Evolutionary conservation across 2,329 filamentous ascomycete species (phyloP).

Genomic region (Colletotrichum plurivorum): DNA sequence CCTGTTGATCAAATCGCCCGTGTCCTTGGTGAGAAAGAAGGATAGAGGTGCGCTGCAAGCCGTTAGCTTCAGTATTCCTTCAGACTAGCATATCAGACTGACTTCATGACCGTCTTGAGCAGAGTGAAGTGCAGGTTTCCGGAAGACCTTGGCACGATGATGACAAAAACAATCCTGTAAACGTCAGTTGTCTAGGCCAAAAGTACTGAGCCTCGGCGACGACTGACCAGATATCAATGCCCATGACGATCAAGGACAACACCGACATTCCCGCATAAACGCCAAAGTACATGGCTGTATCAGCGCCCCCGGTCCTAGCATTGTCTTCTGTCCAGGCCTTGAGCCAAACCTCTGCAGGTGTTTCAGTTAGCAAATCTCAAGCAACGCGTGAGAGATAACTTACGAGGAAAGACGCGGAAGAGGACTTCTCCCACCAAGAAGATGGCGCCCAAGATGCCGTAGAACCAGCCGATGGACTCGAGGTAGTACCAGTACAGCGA

Average conservation of each 20-base stretch:
- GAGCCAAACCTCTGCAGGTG: slow-evolving; percentile 31
- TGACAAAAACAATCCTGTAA: slow-evolving; percentile 27
- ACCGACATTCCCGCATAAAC: slow-evolving; percentile 35
- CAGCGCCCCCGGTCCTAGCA: slow-evolving; percentile 27
- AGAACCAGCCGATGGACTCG: slow-evolving; percentile 28
- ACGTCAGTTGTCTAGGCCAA: background rate
- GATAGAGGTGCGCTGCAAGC: slow-evolving; percentile 20
- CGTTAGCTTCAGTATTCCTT: background rate
- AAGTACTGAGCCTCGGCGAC: background rate
- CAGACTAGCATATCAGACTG: fast-evolving
- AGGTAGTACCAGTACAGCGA: slow-evolving; percentile 31
- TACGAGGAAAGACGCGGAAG: slow-evolving; percentile 25
- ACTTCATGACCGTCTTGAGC: slow-evolving; percentile 30
- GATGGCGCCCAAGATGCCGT: slow-evolving; percentile 17
- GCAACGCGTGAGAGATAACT: background rate
- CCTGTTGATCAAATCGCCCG: slow-evolving; percentile 43
- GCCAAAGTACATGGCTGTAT: slow-evolving; percentile 48
- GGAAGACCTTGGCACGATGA: slow-evolving; percentile 26
- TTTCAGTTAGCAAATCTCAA: background rate
- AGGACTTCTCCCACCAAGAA: slow-evolving; percentile 19
- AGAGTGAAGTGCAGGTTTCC: slow-evolving; percentile 25
- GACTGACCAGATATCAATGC: slow-evolving; percentile 18
- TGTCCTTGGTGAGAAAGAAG: slow-evolving; percentile 44
- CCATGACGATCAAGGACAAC: slow-evolving; percentile 7
- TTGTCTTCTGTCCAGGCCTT: slow-evolving; percentile 40